Conservation (phyloP, 805 yeast species). For the Kodamaea neixiangensis region DNA sequence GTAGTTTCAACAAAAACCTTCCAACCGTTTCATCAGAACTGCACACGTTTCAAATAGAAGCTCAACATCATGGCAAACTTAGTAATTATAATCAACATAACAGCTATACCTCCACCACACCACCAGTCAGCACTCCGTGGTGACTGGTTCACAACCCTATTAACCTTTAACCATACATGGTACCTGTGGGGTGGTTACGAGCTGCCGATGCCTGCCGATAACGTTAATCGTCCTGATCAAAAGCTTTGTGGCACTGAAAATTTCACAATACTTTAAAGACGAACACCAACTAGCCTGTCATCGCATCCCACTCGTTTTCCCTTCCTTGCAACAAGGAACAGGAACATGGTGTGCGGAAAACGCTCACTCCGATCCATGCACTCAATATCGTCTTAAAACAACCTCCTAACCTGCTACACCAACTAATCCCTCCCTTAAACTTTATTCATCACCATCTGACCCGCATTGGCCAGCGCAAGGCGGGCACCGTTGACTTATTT, state of each 20-base stretch:
- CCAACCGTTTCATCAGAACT: too few species aligned
- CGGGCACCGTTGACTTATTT: neutral
- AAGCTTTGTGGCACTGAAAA: neutral
- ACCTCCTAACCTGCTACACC: neutral
- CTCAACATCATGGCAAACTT: too few species aligned
- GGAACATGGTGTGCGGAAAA: neutral
- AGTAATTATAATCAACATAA: too few species aligned
- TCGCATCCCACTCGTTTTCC: neutral
- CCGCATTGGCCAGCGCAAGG: neutral
- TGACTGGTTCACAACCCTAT: too few species aligned
- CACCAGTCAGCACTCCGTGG: too few species aligned
- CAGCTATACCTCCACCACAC: too few species aligned
- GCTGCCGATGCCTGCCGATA: neutral
- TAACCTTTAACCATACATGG: neutral
- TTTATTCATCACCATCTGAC: neutral
- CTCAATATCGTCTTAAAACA: neutral
- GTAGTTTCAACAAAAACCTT: too few species aligned
- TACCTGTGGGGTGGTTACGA: neutral
- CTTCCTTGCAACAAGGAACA: neutral
- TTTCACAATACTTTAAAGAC: neutral
- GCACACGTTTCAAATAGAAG: too few species aligned
- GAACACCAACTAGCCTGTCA: neutral
- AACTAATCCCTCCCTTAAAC: neutral
- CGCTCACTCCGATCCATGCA: neutral
- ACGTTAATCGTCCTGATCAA: neutral